phyloP scores from a whole-genome alignment of 441 rosid genomes.

The Euphorbia schlechtendalii region DNA sequence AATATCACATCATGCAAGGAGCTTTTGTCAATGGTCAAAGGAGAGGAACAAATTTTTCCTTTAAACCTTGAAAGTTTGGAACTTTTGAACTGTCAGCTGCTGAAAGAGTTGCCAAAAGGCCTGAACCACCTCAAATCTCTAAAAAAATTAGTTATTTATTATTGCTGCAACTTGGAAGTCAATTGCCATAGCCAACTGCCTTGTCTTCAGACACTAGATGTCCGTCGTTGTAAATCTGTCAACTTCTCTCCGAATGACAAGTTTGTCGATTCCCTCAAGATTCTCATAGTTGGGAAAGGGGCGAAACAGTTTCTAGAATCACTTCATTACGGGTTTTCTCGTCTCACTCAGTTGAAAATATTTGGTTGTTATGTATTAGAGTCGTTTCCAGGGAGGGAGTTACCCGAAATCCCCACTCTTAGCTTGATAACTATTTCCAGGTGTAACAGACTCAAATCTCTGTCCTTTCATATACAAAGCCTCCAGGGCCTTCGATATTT shows the following conservation, averaged over 20 bases:
- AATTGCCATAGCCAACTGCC: background rate
- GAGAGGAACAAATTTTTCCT: background rate
- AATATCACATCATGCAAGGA: background rate
- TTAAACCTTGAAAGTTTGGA: background rate
- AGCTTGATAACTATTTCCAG: background rate
- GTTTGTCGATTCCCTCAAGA: background rate
- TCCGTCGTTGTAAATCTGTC: background rate
- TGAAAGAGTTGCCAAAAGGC: background rate
- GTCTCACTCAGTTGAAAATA: conserved; percentile 11
- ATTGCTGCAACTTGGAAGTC: background rate
- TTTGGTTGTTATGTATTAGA: conserved; percentile 3
- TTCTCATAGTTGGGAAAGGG: background rate
- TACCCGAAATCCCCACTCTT: conserved; percentile 1
- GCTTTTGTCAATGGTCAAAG: background rate
- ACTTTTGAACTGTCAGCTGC: background rate
- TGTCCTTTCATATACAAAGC: conserved; percentile 23
- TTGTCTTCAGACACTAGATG: background rate
- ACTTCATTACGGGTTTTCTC: background rate
- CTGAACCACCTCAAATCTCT: conserved; percentile 4
- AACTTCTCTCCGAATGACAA: background rate
- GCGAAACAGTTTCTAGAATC: background rate
- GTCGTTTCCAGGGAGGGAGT: background rate
- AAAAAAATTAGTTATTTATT: background rate
- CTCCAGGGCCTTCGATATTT: conserved; percentile 27
- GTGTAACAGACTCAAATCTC: conserved; percentile 22